Percentiles rank a stretch among this genome's conserved stretches.
phyloP scores from a whole-genome alignment of 2,329 filamentous ascomycete genomes.

The Nannizziopsis barbatae region DNA sequence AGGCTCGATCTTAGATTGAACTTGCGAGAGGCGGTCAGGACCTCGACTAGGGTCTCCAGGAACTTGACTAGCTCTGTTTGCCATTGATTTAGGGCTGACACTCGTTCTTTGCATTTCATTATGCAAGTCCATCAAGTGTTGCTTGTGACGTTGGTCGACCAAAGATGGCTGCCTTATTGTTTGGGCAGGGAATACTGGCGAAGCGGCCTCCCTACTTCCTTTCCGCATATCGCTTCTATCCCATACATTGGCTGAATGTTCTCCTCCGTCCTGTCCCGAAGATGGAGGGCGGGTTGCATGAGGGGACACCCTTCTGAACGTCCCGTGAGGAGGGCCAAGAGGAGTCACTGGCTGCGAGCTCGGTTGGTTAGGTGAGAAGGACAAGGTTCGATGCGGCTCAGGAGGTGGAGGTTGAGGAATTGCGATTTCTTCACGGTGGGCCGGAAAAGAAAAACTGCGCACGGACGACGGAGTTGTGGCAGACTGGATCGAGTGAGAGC shows the following conservation, averaged over 20 bases:
- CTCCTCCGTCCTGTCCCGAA: slow-evolving; percentile 28
- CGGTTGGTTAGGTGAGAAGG: slow-evolving; percentile 4
- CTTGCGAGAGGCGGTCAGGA: slow-evolving; percentile 2
- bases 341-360: slow-evolving; percentile 22
- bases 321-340: slow-evolving; percentile 35
- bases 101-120: slow-evolving; percentile 57
- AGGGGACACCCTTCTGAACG: slow-evolving; percentile 27
- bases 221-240: slow-evolving; percentile 21
- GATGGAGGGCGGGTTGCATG: slow-evolving; percentile 29
- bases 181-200: slow-evolving; percentile 23
- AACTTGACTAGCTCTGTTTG: neutral
- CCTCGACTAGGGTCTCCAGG: slow-evolving; percentile 3
- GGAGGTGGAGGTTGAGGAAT: neutral
- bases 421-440: slow-evolving; percentile 9
- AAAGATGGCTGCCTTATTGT: slow-evolving; percentile 31
- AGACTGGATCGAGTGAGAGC: slow-evolving; percentile 15
- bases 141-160: slow-evolving; percentile 22
- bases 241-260: slow-evolving; percentile 24
- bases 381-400: slow-evolving; percentile 2
- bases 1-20: neutral
- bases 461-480: slow-evolving; percentile 13
- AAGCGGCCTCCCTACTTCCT: slow-evolving; percentile 21
- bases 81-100: slow-evolving; percentile 59
- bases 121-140: slow-evolving; percentile 45
- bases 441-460: slow-evolving; percentile 13